phyloP scores from a whole-genome alignment of 2,329 filamentous ascomycete species.

The Xylariales sp. region DNA sequence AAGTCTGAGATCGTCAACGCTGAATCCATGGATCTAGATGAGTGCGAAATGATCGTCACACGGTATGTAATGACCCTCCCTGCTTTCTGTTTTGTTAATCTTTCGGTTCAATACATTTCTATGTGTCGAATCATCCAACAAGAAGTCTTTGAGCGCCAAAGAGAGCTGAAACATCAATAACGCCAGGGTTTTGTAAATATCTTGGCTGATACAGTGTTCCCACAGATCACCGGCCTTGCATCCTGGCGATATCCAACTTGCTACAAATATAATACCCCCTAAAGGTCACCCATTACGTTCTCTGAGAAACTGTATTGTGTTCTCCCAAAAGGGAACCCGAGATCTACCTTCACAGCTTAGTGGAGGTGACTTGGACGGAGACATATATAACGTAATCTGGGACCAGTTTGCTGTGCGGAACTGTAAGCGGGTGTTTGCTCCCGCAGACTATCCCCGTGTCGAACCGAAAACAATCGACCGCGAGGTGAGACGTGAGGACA shows the following conservation, averaged over 20 bases:
- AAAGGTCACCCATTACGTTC: constrained; percentile 52
- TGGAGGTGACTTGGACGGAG: constrained; percentile 80
- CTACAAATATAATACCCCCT: constrained; percentile 57
- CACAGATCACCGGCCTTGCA: constrained; percentile 76
- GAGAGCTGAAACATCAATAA: too few relatives aligned
- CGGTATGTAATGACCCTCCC: constrained; percentile 1
- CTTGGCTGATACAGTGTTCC: background rate
- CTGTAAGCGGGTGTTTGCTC: constrained; percentile 31
- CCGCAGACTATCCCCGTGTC: constrained; percentile 67
- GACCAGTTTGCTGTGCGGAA: constrained; percentile 49
- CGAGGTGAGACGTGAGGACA: constrained; percentile 57
- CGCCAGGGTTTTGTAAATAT: too few relatives aligned
- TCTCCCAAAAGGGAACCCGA: constrained; percentile 64
- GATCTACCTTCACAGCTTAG: constrained; percentile 76
- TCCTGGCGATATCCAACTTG: constrained; percentile 73
- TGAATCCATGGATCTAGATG: constrained; percentile 26
- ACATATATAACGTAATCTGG: constrained; percentile 76
- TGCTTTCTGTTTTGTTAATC: too few relatives aligned
- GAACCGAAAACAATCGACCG: constrained; percentile 55
- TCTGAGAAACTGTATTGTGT: constrained; percentile 71
- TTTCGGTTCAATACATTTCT: too few relatives aligned
- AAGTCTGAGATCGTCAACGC: constrained; percentile 21
- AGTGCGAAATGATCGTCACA: constrained; percentile 58
- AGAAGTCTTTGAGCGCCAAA: too few relatives aligned
- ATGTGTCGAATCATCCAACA: too few relatives aligned